A percentile compares a stretch with the other conserved stretches of the same genome.
phyloP scores from a whole-genome alignment of 2,329 filamentous ascomycete genomes.

The Cladosporium sphaerospermum region DNA sequence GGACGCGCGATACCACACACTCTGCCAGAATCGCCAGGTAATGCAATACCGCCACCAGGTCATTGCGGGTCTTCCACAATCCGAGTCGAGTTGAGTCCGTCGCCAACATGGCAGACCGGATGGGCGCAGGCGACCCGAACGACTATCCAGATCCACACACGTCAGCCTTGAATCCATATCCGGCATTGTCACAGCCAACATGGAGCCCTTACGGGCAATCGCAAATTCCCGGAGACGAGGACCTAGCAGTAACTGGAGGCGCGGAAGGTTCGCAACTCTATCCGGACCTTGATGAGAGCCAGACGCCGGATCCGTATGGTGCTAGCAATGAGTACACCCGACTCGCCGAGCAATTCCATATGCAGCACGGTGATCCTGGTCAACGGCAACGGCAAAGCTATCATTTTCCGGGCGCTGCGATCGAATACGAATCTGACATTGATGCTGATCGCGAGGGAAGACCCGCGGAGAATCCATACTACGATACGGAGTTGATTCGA shows the following conservation, averaged over 20 bases:
- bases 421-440: slow-evolving; percentile 4
- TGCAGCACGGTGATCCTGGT: slow-evolving; percentile 4
- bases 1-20: background rate
- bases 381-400: slow-evolving; percentile 3
- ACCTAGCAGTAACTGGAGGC: background rate
- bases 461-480: slow-evolving; percentile 6
- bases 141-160: slow-evolving; percentile 6
- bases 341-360: slow-evolving; percentile 15
- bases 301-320: slow-evolving; percentile 1
- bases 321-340: slow-evolving; percentile 8
- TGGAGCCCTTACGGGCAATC: slow-evolving; percentile 1
- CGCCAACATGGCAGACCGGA: background rate
- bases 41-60: slow-evolving; percentile 3
- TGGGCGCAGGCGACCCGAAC: background rate
- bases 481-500: slow-evolving; percentile 5
- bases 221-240: background rate
- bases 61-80: background rate
- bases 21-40: background rate
- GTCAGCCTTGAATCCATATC: slow-evolving; percentile 1
- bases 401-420: slow-evolving; percentile 5
- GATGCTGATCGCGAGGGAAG: slow-evolving; percentile 6
- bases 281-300: slow-evolving; percentile 2
- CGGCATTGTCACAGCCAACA: background rate
- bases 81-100: background rate
- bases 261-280: background rate